Evolutionary conservation across 1,139 yeast species (phyloP).

Genomic region (Hemisphaericaspora xylanilytica): DNA sequence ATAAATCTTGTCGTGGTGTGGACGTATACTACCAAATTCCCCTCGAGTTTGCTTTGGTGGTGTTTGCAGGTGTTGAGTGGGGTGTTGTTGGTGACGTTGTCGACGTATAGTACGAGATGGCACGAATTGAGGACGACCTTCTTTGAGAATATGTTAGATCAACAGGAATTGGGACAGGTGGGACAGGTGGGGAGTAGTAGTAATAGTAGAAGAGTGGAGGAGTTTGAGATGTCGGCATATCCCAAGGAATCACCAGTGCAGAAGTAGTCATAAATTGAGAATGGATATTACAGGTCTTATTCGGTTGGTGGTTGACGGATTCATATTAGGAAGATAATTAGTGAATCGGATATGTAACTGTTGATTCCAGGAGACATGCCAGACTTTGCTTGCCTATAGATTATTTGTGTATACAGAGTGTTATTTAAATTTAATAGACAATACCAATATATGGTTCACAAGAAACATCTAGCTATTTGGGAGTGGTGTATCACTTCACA

Average conservation of each 20-base stretch:
- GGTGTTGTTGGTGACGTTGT: slow-evolving; percentile 66
- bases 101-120: slow-evolving; percentile 88
- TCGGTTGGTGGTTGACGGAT: not conserved
- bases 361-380: too few species aligned
- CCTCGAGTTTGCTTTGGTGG: slow-evolving; percentile 82
- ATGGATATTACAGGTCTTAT: not conserved
- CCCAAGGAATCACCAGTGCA: slow-evolving; percentile 17
- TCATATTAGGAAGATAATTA: too few species aligned
- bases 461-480: too few species aligned
- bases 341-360: too few species aligned
- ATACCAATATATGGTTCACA: too few species aligned
- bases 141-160: slow-evolving; percentile 74
- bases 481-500: too few species aligned
- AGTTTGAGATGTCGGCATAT: slow-evolving; percentile 20
- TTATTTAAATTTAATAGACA: too few species aligned
- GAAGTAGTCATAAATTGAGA: slow-evolving; percentile 18
- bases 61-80: slow-evolving; percentile 68
- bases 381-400: too few species aligned
- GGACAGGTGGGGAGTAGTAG: slow-evolving; percentile 5
- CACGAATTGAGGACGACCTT: slow-evolving; percentile 83
- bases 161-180: slow-evolving; percentile 39
- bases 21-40: slow-evolving; percentile 63
- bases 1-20: slow-evolving; percentile 72
- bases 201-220: slow-evolving; percentile 11
- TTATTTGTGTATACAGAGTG: too few species aligned